phyloP scores from a whole-genome alignment of 1,139 yeast genomes.

The Hyphopichia pseudoburtonii region DNA sequence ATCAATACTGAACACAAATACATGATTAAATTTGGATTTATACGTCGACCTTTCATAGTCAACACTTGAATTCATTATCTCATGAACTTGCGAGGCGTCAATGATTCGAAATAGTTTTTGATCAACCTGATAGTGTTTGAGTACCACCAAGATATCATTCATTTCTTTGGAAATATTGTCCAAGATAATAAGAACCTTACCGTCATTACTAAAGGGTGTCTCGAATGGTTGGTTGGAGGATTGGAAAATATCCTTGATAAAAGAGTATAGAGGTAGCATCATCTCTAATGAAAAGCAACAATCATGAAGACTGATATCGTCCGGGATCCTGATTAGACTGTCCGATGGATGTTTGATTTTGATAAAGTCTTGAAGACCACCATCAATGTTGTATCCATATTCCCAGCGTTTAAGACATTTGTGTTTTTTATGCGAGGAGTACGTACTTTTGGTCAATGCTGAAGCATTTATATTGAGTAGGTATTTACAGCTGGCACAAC shows the following conservation, averaged over 20 bases:
- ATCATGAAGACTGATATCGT: constrained; percentile 37
- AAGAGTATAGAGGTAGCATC: constrained; percentile 37
- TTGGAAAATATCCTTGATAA: constrained; percentile 17
- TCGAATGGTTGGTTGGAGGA: background rate
- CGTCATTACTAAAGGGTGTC: constrained; percentile 2
- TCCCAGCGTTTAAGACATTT: constrained; percentile 26
- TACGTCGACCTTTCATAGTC: constrained; percentile 14
- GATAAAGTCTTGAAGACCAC: constrained; percentile 42
- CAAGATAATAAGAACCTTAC: constrained; percentile 27
- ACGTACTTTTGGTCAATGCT: constrained; percentile 8
- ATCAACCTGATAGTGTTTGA: constrained; percentile 30
- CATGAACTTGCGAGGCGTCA: constrained; percentile 19
- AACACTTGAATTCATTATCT: constrained; percentile 1
- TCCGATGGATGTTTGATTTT: constrained; percentile 26
- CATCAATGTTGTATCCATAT: constrained; percentile 39
- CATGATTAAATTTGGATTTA: constrained; percentile 17
- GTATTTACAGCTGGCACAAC: constrained; percentile 29
- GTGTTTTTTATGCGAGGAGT: constrained; percentile 11
- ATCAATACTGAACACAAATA: constrained; percentile 17
- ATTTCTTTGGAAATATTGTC: constrained; percentile 29
- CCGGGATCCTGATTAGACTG: constrained; percentile 29
- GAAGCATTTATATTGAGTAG: constrained; percentile 5
- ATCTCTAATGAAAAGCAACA: constrained; percentile 35
- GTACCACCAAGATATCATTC: constrained; percentile 37
- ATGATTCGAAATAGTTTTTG: constrained; percentile 28